Evolutionary conservation across 129 eudicot genomes (phyloP).

Genomic region (Sambucus nigra): DNA sequence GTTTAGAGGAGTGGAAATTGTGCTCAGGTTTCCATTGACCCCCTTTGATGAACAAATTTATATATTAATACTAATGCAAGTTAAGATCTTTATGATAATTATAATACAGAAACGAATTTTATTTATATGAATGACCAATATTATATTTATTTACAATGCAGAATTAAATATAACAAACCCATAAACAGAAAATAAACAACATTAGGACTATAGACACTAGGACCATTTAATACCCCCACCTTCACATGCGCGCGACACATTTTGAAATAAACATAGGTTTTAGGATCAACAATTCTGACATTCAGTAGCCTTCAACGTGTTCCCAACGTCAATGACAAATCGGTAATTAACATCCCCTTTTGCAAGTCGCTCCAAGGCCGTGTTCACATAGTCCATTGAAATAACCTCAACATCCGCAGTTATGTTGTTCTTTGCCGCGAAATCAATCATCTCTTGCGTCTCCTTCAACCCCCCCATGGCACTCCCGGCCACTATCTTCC

Average conservation of each 20-base stretch:
- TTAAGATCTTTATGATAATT: not conserved
- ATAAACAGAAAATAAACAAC: not conserved
- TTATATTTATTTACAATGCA: too few species aligned
- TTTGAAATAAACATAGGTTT: not conserved
- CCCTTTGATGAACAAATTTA: too few species aligned
- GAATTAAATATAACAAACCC: not conserved
- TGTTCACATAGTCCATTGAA: constrained; percentile 22
- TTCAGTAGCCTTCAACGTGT: constrained; percentile 6
- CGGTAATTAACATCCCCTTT: constrained; percentile 15
- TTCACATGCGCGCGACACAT: not conserved
- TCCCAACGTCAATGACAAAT: constrained; percentile 13
- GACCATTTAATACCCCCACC: not conserved
- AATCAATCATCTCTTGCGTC: constrained; percentile 28
- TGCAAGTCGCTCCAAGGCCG: constrained; percentile 15
- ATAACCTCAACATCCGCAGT: constrained; percentile 19
- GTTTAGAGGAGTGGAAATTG: too few species aligned
- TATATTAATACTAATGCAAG: too few species aligned
- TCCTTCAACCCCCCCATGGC: constrained; percentile 15
- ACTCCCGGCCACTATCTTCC: constrained; percentile 21
- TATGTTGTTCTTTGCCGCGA: constrained; percentile 20
- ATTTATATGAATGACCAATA: too few species aligned
- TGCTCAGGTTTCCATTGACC: too few species aligned
- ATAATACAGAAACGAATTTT: not conserved
- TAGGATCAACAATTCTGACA: not conserved
- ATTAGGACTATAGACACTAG: not conserved